Evolutionary conservation across 2,329 filamentous ascomycete genomes (phyloP).

Genomic region (Exophiala bonariae): DNA sequence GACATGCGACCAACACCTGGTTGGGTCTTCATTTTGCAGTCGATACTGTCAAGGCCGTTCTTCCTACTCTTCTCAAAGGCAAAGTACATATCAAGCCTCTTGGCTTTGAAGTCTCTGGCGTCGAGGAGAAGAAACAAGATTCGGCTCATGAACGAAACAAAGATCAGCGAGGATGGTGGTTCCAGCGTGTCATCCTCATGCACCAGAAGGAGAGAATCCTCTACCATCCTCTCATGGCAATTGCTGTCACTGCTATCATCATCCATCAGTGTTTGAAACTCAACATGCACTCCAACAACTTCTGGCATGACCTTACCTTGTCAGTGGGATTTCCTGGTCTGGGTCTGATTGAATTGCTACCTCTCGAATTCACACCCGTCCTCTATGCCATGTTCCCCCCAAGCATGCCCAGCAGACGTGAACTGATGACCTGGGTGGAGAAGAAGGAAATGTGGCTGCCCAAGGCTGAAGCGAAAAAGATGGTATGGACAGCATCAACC

Average conservation of each 20-base stretch:
- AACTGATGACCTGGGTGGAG: conserved; percentile 13
- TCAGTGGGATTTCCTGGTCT: conserved; percentile 20
- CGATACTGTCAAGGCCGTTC: conserved; percentile 15
- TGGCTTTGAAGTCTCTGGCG: conserved; percentile 20
- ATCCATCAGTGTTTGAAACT: not conserved
- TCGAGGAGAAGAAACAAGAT: conserved; percentile 2
- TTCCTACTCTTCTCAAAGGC: conserved; percentile 11
- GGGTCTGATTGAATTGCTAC: conserved; percentile 12
- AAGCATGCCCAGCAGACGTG: conserved; percentile 19
- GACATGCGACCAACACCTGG: conserved; percentile 20
- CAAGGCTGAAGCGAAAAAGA: conserved; percentile 5
- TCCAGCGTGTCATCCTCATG: conserved; percentile 10
- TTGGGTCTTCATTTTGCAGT: conserved; percentile 21
- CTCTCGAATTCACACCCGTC: conserved; percentile 18
- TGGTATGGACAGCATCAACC: conserved; percentile 12
- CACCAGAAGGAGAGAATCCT: conserved; percentile 20
- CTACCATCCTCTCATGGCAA: conserved; percentile 8
- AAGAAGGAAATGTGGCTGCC: conserved; percentile 13
- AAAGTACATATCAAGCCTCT: conserved; percentile 1
- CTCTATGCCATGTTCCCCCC: conserved; percentile 23
- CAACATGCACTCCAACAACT: conserved; percentile 3
- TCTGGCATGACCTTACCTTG: conserved; percentile 14
- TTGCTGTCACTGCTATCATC: conserved; percentile 9
- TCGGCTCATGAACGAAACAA: conserved; percentile 19
- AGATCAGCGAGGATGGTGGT: conserved; percentile 5